Percentiles rank a stretch among this genome's conserved stretches.
These are phyloP conservation scores for Discostella stelligeroides DNA, from an alignment of 108 stramenopile genomes.

Conservation along the genomic window DNA sequence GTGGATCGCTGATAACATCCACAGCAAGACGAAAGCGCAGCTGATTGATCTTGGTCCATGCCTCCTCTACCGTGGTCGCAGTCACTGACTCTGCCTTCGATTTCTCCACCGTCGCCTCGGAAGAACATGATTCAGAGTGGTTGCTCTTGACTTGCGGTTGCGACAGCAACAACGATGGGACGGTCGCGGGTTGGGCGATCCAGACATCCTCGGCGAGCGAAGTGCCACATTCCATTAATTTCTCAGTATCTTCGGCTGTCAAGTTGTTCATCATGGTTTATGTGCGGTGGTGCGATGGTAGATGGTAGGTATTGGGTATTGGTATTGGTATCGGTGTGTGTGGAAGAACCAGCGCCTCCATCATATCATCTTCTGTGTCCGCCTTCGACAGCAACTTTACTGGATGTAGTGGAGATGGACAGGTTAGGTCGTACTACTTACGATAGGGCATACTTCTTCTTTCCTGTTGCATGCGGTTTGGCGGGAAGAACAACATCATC, in stretches of 20 bases:
- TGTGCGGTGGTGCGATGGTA: too few species aligned
- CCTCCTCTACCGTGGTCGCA: slow-evolving; percentile 20
- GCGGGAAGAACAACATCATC: too few species aligned
- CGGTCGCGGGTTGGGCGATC: background rate
- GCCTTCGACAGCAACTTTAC: too few species aligned
- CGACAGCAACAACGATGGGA: background rate
- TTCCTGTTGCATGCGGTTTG: too few species aligned
- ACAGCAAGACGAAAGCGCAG: slow-evolving; percentile 34
- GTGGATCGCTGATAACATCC: slow-evolving; percentile 38
- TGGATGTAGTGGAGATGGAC: too few species aligned
- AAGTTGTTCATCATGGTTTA: background rate
- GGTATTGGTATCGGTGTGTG: too few species aligned
- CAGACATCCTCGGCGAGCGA: slow-evolving; percentile 27
- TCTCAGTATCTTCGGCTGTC: background rate
- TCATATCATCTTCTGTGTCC: too few species aligned
- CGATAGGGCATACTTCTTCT: too few species aligned
- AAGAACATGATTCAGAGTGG: too few species aligned
- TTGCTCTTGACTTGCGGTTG: background rate
- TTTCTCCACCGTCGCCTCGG: background rate
- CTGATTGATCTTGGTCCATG: slow-evolving; percentile 19
- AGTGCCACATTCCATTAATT: slow-evolving; percentile 20
- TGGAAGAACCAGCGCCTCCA: too few species aligned
- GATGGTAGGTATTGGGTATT: too few species aligned
- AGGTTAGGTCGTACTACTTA: too few species aligned
- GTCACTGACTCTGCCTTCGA: background rate